Base-by-base conservation (phyloP, 176 grass and related monocot species). In the Eragrostis nindensis region DNA sequence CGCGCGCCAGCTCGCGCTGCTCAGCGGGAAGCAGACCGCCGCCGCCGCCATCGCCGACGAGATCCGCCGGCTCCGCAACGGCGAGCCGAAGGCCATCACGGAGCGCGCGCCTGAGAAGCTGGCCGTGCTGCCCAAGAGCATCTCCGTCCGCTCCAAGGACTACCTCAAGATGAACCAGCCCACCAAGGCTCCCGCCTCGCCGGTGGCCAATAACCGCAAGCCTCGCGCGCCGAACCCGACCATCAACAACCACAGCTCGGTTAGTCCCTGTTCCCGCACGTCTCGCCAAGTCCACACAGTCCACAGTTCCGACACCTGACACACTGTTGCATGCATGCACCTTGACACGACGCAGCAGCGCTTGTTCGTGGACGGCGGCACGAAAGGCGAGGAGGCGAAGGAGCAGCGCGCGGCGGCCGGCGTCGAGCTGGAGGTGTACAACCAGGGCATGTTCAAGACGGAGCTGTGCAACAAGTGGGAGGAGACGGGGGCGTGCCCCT, bases 381-480 rank as follows among this genome's bases (percentile, higher is more conserved):
- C 68, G 74, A 82, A 78, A 43, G 56, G 76, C 54, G 80, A 87
- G 7, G 64, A 85, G 12, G 19, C 19, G 13, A 71, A 89, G 71
- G 59, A 79, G 89, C 63, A 78, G 36, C 17, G 45, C 36, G 76
- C 80, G 75, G 65, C 11, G 5, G 74, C 55, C 13, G 43, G 27
- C 49, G n/a, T 85, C 69, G 93, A 99, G 82, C 63, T 99, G 84
- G 93, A 99, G 71, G 97, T 99, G 73, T 99, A 75, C 90, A 89
- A 91, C 87, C 97, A 99, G 82, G 97, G 97, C 43, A 99, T 92
- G 97, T 89, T 96, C 85, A 99, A 99, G 86, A 96, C 93, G 29
- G 97, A 99, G 90, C 86, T 99, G 21, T 99, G 97, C 93, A 99
- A 99, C 89, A 99, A 99, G 69, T 99, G 97, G 97, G 93, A 96